Base-by-base conservation (phyloP, 495 filamentous ascomycete genomes). In the Cladorrhinum samala region DNA sequence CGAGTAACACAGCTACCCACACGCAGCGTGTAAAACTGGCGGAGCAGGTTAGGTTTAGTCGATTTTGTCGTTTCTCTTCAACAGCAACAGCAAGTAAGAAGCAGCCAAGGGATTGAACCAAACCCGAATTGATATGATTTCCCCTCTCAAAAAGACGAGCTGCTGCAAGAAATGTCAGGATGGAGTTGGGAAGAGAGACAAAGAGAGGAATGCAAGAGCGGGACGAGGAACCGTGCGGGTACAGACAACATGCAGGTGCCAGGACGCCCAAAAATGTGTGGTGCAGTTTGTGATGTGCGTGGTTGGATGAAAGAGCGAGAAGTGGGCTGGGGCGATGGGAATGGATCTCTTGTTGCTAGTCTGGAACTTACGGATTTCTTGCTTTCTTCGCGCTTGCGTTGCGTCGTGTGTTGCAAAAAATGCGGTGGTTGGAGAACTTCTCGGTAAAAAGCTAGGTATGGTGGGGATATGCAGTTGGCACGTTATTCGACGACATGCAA, bases 211-310 rank as follows among this genome's bases (percentile, higher is more conserved):
- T 53, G 45, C 45, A 47, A 33, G 45, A 23, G 45, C 45, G 45
- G 45, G 45, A 45, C 42, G 39, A 41, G 42, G 42, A 45, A 45
- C 20, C 20, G 18, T 47, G 24, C 45, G 30, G 45, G n/a, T 16
- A 14, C 11, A 14, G 16, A 23, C 24, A 13, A 23, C 24, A 23
- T 20, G 45, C 6, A 11, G 18, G 23, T 8, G 18, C 3, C 39
- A 17, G 17, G 39, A 9, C 30, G 41, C 27, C 27, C 27, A 33
- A 33, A 33, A 6, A 27, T 47, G 45, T 33, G 45, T 7, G 24
- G 24, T 16, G n/a, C n/a, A n/a, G n/a, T n/a, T n/a, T n/a, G n/a
- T n/a, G n/a, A n/a, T n/a, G n/a, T n/a, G n/a, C n/a, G 24, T 47
- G 45, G 45, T 13, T 25, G 45, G 42, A 18, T 20, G 6, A 11